Conservation (phyloP, 352 stramenopile genomes). For the Pythium vanterpoolii region DNA sequence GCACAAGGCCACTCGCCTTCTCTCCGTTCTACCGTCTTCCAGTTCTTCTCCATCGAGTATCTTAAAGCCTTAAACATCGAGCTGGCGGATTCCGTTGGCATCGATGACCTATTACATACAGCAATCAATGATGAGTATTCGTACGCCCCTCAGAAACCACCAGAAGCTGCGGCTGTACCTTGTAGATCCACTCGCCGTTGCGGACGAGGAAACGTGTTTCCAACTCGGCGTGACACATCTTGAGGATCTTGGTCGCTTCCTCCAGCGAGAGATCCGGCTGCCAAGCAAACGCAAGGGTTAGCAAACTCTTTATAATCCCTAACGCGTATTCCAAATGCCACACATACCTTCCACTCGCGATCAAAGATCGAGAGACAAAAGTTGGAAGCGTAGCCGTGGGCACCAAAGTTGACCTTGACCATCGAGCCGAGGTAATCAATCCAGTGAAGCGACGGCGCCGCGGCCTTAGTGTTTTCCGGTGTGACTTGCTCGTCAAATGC, state of each 20-base stretch:
- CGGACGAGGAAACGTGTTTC: slow-evolving; percentile 84
- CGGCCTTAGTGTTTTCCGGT: slow-evolving; percentile 24
- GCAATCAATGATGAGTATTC: background rate
- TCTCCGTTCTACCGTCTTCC: background rate
- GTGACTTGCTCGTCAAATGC: slow-evolving; percentile 51
- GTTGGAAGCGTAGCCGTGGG: slow-evolving; percentile 79
- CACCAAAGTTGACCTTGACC: slow-evolving; percentile 85
- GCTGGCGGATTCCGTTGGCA: slow-evolving; percentile 55
- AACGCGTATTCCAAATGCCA: background rate
- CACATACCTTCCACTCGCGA: slow-evolving; percentile 70
- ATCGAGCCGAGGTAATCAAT: slow-evolving; percentile 87
- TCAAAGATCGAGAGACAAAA: slow-evolving; percentile 89
- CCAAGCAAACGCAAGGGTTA: background rate
- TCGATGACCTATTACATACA: slow-evolving; percentile 49
- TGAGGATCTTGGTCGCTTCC: slow-evolving; percentile 65
- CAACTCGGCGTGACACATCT: slow-evolving; percentile 78
- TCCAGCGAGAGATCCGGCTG: slow-evolving; percentile 78
- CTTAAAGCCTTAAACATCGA: slow-evolving; percentile 40
- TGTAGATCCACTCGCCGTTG: slow-evolving; percentile 87
- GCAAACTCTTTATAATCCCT: background rate
- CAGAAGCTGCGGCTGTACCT: slow-evolving; percentile 24
- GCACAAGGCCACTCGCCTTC: background rate
- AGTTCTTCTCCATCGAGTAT: background rate
- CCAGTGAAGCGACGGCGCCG: slow-evolving; percentile 79
- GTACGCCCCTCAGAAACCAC: background rate